Evolutionary conservation across 2,329 filamentous ascomycete genomes (phyloP).

Genomic region (Claviceps humidiphila): DNA sequence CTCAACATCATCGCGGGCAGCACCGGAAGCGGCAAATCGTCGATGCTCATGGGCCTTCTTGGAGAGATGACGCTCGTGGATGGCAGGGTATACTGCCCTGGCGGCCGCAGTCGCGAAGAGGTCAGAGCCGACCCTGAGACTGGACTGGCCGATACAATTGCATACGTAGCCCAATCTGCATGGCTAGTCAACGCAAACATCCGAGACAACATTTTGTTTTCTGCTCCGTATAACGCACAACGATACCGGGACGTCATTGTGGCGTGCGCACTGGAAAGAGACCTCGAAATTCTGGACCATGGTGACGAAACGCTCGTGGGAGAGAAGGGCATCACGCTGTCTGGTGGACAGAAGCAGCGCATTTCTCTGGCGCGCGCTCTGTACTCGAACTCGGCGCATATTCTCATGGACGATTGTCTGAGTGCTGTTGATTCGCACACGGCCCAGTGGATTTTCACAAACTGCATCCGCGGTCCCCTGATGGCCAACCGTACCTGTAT

Average conservation of each 20-base stretch:
- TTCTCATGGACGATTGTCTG: slow-evolving; percentile 87
- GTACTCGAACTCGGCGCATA: slow-evolving; percentile 86
- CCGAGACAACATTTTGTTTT: slow-evolving; percentile 90
- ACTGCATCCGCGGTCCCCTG: slow-evolving; percentile 77
- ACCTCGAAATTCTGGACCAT: slow-evolving; percentile 81
- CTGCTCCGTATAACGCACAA: slow-evolving; percentile 63
- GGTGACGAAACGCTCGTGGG: slow-evolving; percentile 91
- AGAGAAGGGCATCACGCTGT: slow-evolving; percentile 93
- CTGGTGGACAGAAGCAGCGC: slow-evolving; percentile 92
- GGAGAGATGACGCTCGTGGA: slow-evolving; percentile 87
- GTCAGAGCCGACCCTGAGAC: slow-evolving; percentile 70
- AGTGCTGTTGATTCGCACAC: slow-evolving; percentile 97
- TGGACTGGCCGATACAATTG: slow-evolving; percentile 77
- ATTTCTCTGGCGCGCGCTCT: slow-evolving; percentile 93
- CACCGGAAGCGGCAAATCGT: slow-evolving; percentile 92
- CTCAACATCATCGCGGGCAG: slow-evolving; percentile 88
- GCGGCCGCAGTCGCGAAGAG: slow-evolving; percentile 74
- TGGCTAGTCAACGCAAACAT: slow-evolving; percentile 96
- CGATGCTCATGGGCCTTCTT: slow-evolving; percentile 84
- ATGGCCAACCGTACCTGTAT: slow-evolving; percentile 88
- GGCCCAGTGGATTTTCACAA: slow-evolving; percentile 93
- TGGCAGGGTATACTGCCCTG: slow-evolving; percentile 73
- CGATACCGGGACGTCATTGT: slow-evolving; percentile 81
- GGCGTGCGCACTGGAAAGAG: slow-evolving; percentile 81
- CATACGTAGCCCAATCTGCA: slow-evolving; percentile 91